Evolutionary conservation across 257 asterid genomes (phyloP).

Genomic region (Lycium ferocissimum): DNA sequence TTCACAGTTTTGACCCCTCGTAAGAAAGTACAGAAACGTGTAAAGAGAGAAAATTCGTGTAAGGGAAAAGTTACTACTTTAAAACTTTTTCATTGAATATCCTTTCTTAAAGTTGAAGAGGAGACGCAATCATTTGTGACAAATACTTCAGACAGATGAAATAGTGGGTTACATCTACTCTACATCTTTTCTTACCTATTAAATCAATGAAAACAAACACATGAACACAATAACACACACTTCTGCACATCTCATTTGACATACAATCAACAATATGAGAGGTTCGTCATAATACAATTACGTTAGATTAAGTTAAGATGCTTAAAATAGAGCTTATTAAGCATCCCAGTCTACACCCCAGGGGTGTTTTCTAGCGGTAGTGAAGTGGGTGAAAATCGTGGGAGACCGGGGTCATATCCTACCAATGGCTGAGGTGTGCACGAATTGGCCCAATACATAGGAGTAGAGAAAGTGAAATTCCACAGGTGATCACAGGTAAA

Average conservation of each 20-base stretch:
- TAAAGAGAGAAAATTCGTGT: background rate
- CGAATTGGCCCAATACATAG: background rate
- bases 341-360: background rate
- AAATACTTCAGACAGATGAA: background rate
- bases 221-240: background rate
- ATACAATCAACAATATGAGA: background rate
- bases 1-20: background rate
- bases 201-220: slow-evolving; percentile 17
- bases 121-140: background rate
- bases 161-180: background rate
- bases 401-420: background rate
- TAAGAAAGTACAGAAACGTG: background rate
- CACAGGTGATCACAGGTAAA: background rate
- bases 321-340: background rate
- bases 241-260: background rate
- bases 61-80: background rate
- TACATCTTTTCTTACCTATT: background rate
- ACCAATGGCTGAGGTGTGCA: background rate
- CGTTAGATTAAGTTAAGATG: background rate
- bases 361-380: background rate
- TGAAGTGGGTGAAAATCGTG: background rate
- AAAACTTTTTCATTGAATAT: background rate
- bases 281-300: background rate
- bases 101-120: slow-evolving; percentile 9
- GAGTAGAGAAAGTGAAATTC: background rate